Base-by-base conservation (phyloP, 352 stramenopile species). In the Phytophthora tentaculata region DNA sequence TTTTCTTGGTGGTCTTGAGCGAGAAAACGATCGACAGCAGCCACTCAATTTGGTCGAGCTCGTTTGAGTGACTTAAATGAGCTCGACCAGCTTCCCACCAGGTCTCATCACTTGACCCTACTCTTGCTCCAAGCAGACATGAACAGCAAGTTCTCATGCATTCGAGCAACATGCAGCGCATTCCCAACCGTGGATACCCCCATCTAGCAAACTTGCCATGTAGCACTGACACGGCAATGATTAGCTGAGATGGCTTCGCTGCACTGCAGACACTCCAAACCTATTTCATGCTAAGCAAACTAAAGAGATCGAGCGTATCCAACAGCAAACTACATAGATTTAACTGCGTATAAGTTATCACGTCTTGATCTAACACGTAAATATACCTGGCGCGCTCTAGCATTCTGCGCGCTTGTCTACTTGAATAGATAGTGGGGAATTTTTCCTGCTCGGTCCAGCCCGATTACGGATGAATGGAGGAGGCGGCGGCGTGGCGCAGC, bases 321-420 rank as follows among this genome's bases (percentile, higher is more conserved):
- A 41, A 62, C 26, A 66, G 60, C 48, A 70, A 59, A 68, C 59
- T 53, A 58, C 45, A 71, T 72, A 2, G 44, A 72, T 43, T 74
- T 71, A 59, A 67, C 61, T 74, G 47, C 57, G 55, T 74, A 77
- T 77, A 77, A 77, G 50, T 77, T 77, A 77, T 62, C 50, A 70
- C 65, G 64, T 69, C 67, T 56, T 59, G 32, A 43, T 75, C 53
- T 71, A 72, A 65, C 57, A 76, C 64, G 70, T 71, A 77, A 74
- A 67, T 74, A 74, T 52, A 74, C 69, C 70, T 56, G 28, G 52
- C 60, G 55, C 65, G 39, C 43, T 59, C 58, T 70, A 58, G 43
- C 52, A 56, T 73, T 65, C 32, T 56, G 49, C 43, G 58, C 68
- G 59, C 50, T 50, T 56, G 24, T 69, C 69, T 68, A 65, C 57